phyloP scores from a whole-genome alignment of 257 asterid genomes.

The Leonotis leonurus region DNA sequence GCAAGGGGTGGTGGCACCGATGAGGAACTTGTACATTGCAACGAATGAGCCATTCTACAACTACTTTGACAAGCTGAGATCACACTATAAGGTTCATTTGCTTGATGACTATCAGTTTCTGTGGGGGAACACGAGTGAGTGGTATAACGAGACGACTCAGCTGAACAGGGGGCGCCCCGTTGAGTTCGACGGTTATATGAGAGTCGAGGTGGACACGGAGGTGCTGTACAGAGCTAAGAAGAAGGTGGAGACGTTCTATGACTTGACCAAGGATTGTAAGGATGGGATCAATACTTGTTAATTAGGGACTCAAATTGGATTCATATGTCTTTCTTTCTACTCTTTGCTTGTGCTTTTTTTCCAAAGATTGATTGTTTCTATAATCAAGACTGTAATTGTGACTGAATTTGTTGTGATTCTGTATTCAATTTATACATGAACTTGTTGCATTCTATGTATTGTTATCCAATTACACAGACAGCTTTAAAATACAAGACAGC shows the following conservation, averaged over 20 bases:
- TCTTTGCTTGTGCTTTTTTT: not conserved
- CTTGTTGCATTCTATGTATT: no score
- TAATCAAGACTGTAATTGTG: not conserved
- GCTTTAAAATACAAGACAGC: constrained; percentile 20
- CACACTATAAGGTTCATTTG: constrained; percentile 82
- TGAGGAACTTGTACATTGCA: constrained; percentile 86
- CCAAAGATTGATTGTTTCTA: not conserved
- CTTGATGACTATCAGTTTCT: constrained; percentile 70
- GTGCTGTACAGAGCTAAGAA: constrained; percentile 79
- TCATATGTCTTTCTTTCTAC: not conserved
- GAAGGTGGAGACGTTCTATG: constrained; percentile 78
- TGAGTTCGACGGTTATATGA: constrained; percentile 89
- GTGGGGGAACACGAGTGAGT: constrained; percentile 89
- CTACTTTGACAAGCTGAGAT: constrained; percentile 93
- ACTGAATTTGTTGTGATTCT: not conserved
- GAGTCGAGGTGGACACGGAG: constrained; percentile 94
- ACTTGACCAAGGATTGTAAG: constrained; percentile 87
- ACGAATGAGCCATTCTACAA: constrained; percentile 85
- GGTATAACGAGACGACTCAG: constrained; percentile 73
- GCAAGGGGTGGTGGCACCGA: constrained; percentile 43
- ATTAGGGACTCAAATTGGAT: not conserved
- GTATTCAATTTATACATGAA: not conserved
- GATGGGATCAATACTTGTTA: constrained; percentile 83
- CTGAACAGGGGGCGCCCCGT: constrained; percentile 62
- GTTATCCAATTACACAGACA: constrained; percentile 19